Evolutionary conservation across 169 alveolate genomes (phyloP).

Genomic region (Plasmodium coatneyi): DNA sequence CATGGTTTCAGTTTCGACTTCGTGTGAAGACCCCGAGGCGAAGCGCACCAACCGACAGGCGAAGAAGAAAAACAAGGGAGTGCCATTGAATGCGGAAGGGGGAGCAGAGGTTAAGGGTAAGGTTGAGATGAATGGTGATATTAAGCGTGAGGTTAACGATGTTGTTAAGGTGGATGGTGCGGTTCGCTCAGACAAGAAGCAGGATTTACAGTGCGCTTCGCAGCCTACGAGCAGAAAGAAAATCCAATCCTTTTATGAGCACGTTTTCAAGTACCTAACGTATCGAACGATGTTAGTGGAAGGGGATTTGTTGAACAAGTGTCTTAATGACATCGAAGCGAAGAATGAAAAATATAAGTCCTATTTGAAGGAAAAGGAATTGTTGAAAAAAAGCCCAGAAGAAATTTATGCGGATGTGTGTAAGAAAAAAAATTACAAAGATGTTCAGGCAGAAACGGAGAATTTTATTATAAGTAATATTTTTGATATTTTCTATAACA

Average conservation of each 20-base stretch:
- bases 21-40: neutral
- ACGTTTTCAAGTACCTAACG: conserved; percentile 25
- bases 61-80: neutral
- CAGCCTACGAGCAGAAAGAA: neutral
- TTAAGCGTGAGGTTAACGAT: too few species aligned
- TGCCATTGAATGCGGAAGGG: neutral
- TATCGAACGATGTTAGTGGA: conserved; percentile 27
- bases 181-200: neutral
- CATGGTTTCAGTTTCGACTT: neutral
- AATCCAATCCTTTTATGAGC: conserved; percentile 52
- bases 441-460: conserved; percentile 22
- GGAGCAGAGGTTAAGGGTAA: neutral
- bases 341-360: conserved; percentile 16
- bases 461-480: conserved; percentile 15
- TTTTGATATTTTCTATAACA: conserved; percentile 33
- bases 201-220: neutral
- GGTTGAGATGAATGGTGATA: too few species aligned
- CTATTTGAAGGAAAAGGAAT: conserved; percentile 9
- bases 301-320: neutral
- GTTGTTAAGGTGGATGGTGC: too few species aligned
- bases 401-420: conserved; percentile 19
- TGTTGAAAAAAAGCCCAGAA: conserved; percentile 6
- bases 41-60: neutral
- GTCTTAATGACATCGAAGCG: neutral
- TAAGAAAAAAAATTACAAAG: conserved; percentile 25